Evolutionary conservation across 345 rosid species (phyloP), one percentile per base, ranked within the genome.

Genomic region (Hypericum perforatum): DNA sequence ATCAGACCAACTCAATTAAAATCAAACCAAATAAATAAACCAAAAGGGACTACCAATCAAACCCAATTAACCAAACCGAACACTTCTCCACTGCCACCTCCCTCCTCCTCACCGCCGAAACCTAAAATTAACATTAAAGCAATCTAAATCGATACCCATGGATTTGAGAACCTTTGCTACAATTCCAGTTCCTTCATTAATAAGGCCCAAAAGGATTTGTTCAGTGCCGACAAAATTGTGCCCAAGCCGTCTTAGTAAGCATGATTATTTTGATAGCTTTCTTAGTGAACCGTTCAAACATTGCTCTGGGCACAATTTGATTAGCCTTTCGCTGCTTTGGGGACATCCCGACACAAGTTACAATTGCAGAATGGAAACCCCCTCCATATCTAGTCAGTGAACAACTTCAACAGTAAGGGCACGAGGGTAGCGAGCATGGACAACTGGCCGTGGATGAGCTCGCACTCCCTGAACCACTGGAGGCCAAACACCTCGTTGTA

Each of bases 221-320:
- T 91, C 96, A 0, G 98, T 91, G 46, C 98, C 98, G 55, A 88
- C 98, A 76, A 87, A 88, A 72, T 88, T 91, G 66, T 91, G 98
- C 49, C 98, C 96, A 60, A 91, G 94, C 51, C 96, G 77, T 59
- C 70, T 92, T 95, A 43, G 98, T 78, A 69, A 83, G 87, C 96
- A 85, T 85, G 43, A 92, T 88, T 16, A 88, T 96, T 78, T 92
- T 88, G 53, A 92, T 88, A 47, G 96, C 88, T 65, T 92, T 88
- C 66, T 92, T 95, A 0, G 98, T 88, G 63, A 87, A 92, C 29
- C 96, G 79, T 76, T 92, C 95, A 61, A 88, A 88, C 98, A 92
- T 85, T 41, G 96, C 95, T 64, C 71, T 80, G 32, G 79, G 53
- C 5, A 67, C 77, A 68, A 63, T 66, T 37, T 85, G 62, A 55